Percentiles rank a stretch among this genome's conserved stretches.
Conservation (phyloP, 2,329 filamentous ascomycete genomes). For the Colletotrichum plurivorum region DNA sequence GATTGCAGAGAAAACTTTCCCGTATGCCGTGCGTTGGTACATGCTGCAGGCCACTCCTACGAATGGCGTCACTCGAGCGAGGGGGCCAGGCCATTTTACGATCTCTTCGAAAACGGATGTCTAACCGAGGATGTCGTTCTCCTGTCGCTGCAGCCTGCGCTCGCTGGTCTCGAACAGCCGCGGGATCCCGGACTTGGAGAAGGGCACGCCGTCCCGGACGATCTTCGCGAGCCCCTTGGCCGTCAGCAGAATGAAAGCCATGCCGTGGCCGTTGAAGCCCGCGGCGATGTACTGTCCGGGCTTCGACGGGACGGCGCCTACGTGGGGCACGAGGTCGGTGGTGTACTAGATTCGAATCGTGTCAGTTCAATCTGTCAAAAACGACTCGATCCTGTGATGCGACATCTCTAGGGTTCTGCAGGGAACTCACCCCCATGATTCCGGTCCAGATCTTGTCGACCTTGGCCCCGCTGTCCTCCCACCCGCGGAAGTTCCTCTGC, state of each 20-base stretch:
- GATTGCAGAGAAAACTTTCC: too few relatives aligned
- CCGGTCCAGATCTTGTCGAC: conserved; percentile 56
- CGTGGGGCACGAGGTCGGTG: conserved; percentile 30
- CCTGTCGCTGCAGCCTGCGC: conserved; percentile 43
- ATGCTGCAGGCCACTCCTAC: background rate
- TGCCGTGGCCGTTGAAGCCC: conserved; percentile 67
- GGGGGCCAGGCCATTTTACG: too few relatives aligned
- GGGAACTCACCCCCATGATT: conserved; percentile 49
- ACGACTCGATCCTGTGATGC: conserved; percentile 50
- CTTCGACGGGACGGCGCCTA: conserved; percentile 52
- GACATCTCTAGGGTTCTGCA: background rate
- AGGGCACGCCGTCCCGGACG: conserved; percentile 48
- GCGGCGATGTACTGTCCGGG: conserved; percentile 58
- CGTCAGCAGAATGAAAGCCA: conserved; percentile 60
- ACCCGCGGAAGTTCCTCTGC: conserved; percentile 60
- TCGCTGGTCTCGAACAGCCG: conserved; percentile 52
- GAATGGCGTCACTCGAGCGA: background rate
- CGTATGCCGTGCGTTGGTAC: too few relatives aligned
- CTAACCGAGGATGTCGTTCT: conserved; percentile 23
- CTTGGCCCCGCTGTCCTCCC: conserved; percentile 58
- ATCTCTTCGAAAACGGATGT: too few relatives aligned
- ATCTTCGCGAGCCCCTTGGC: conserved; percentile 58
- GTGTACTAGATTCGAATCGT: conserved; percentile 52
- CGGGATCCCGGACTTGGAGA: conserved; percentile 56
- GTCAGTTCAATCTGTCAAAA: conserved; percentile 3